A percentile compares a stretch with the other conserved stretches of the same genome.
Conservation (phyloP, 495 filamentous ascomycete genomes). For the Clohesyomyces aquaticus region DNA sequence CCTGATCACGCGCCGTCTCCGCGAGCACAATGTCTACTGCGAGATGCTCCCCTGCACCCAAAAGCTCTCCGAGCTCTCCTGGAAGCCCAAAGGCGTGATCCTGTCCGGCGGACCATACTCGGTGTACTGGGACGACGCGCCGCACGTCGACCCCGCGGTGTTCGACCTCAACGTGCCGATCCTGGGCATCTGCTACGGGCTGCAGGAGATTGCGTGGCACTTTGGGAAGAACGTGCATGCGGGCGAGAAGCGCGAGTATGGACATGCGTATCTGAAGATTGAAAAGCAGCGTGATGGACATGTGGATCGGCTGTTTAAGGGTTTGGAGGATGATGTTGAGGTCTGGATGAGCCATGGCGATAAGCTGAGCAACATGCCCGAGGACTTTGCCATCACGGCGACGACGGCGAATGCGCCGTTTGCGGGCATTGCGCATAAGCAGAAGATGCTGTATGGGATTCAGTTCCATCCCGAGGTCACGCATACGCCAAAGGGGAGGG, state of each 20-base stretch:
- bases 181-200: slow-evolving; percentile 78
- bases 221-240: slow-evolving; percentile 71
- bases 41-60: slow-evolving; percentile 94
- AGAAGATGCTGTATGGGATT: slow-evolving; percentile 71
- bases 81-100: slow-evolving; percentile 80
- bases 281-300: slow-evolving; percentile 57
- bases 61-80: slow-evolving; percentile 76
- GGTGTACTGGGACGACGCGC: slow-evolving; percentile 73
- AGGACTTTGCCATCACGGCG: slow-evolving; percentile 72
- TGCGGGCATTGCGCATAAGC: slow-evolving; percentile 78
- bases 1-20: slow-evolving; percentile 74
- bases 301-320: slow-evolving; percentile 73
- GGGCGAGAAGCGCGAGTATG: slow-evolving; percentile 74
- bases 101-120: slow-evolving; percentile 77
- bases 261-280: slow-evolving; percentile 62
- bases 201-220: slow-evolving; percentile 83
- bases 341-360: slow-evolving; percentile 90
- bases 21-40: slow-evolving; percentile 81
- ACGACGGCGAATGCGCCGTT: slow-evolving; percentile 74
- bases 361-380: slow-evolving; percentile 73
- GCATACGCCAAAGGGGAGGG: slow-evolving; percentile 65
- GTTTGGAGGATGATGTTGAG: slow-evolving; percentile 66
- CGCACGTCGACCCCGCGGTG: slow-evolving; percentile 76
- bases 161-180: slow-evolving; percentile 80
- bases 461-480: slow-evolving; percentile 91